Base-by-base conservation (phyloP, 2,329 filamentous ascomycete species). In the Fusarium irregulare region DNA sequence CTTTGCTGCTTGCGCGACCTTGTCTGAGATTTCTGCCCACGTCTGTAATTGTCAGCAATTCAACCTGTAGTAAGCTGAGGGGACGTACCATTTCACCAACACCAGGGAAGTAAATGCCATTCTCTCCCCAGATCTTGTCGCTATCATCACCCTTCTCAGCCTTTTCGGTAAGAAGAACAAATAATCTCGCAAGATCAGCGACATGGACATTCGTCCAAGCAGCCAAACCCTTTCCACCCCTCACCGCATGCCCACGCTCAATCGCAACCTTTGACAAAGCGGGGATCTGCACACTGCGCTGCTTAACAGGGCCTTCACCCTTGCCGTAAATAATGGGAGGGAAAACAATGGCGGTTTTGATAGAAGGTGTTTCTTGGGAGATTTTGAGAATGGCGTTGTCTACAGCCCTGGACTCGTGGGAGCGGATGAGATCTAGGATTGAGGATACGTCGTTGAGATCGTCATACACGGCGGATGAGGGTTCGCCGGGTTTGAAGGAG, bases 271-370 rank as follows among this genome's bases (percentile, higher is more conserved):
- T 70, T 4, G 75, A 72, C 1, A 84, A 75, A 16, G 78, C 73
- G 2, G 81, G 82, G 34, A 83, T 75, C 64, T 84, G 82, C 7
- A 83, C 75, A 58, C 81, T 83, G 16, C 80, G 76, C 64, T 78
- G 76, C 42, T 83, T 82, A 6, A 77, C 71, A 2, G 79, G 77
- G 0, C 82, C 82, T 18, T 76, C 56, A 0, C 81, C 82, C 16
- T 68, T 53, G 2, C 82, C 82, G 58, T 83, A 83, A 44, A 82
- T 80, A 10, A 80, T 76, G 23, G 80, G 80, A 16, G 78, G 78
- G 9, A 78, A 66, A 0, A 82, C 71, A 7, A 81, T 60, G 0
- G 80, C 80, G 0, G 79, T 81, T 44, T 77, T 78, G 16, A 81
- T 66, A 2, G 64, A 65, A 0, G 77, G 57, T 2, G 62, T 70